phyloP scores from a whole-genome alignment of 1,284 basidiomycete genomes.

The Ganoderma leucocontextum region DNA sequence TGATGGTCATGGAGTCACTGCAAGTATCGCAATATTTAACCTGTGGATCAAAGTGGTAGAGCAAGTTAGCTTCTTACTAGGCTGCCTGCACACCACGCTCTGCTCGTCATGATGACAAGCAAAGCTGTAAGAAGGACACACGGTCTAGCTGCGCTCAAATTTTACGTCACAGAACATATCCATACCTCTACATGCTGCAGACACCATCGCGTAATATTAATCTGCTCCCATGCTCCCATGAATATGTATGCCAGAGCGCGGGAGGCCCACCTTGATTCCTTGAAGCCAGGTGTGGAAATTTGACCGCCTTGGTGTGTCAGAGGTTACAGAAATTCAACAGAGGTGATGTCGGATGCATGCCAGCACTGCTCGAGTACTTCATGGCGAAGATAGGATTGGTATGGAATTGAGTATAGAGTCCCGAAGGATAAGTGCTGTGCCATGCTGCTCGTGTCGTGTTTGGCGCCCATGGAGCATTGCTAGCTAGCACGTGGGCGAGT shows the following conservation, averaged over 20 bases:
- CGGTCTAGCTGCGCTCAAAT: not conserved
- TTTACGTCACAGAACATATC: not conserved
- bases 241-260: not conserved
- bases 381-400: not conserved
- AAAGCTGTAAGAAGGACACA: too few relatives aligned
- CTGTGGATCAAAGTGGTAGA: not conserved
- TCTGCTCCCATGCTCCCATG: not conserved
- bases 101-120: too few relatives aligned
- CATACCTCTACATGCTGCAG: not conserved
- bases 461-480: not conserved
- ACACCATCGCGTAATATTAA: too few relatives aligned
- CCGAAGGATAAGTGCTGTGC: not conserved
- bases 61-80: not conserved
- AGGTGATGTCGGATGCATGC: not conserved
- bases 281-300: not conserved
- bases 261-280: too few relatives aligned
- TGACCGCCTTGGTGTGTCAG: too few relatives aligned
- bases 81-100: not conserved
- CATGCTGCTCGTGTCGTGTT: not conserved
- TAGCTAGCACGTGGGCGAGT: conserved; percentile 8
- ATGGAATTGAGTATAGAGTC: not conserved
- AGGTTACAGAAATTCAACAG: not conserved
- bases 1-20: not conserved
- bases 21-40: not conserved
- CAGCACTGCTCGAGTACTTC: not conserved